A percentile compares a stretch with the other conserved stretches of the same genome.
phyloP scores from a whole-genome alignment of 345 rosid species.

The Gossypium rotundifolium region DNA sequence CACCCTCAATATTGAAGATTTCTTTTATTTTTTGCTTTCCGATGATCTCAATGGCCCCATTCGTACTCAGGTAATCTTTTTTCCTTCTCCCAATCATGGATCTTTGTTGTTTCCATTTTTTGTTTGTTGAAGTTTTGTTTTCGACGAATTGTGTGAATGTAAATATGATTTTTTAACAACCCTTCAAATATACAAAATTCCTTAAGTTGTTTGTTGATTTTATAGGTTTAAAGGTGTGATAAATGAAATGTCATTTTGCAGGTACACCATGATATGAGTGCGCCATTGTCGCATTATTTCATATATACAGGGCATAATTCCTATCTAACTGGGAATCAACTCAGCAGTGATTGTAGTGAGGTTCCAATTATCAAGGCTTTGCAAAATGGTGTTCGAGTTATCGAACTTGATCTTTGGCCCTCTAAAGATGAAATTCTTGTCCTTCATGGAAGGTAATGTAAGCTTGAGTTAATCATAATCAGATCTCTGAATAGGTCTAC shows the following conservation, averaged over 20 bases:
- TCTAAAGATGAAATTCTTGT: conserved; percentile 61
- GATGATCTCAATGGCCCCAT: conserved; percentile 49
- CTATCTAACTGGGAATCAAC: conserved; percentile 91
- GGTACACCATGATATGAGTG: conserved; percentile 90
- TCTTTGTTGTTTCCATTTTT: too few relatives aligned
- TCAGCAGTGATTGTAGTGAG: conserved; percentile 94
- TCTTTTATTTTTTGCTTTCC: conserved; percentile 42
- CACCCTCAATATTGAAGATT: conserved; percentile 57
- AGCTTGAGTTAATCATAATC: too few relatives aligned
- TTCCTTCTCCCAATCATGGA: neutral
- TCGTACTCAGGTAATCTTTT: conserved; percentile 21
- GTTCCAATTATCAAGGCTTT: conserved; percentile 77
- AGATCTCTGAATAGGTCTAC: neutral
- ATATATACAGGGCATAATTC: conserved; percentile 96
- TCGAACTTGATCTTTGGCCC: conserved; percentile 96
- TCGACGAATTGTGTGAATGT: too few relatives aligned
- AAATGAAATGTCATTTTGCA: conserved; percentile 28
- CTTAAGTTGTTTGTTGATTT: neutral
- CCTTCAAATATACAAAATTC: neutral
- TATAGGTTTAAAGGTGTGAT: neutral
- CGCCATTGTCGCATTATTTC: conserved; percentile 86
- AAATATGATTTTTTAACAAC: neutral
- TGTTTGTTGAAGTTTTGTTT: too few relatives aligned
- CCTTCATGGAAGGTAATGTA: conserved; percentile 82
- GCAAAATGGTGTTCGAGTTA: conserved; percentile 75